Conservation (phyloP, 2,329 filamentous ascomycete species). For the Penicillium paneum region DNA sequence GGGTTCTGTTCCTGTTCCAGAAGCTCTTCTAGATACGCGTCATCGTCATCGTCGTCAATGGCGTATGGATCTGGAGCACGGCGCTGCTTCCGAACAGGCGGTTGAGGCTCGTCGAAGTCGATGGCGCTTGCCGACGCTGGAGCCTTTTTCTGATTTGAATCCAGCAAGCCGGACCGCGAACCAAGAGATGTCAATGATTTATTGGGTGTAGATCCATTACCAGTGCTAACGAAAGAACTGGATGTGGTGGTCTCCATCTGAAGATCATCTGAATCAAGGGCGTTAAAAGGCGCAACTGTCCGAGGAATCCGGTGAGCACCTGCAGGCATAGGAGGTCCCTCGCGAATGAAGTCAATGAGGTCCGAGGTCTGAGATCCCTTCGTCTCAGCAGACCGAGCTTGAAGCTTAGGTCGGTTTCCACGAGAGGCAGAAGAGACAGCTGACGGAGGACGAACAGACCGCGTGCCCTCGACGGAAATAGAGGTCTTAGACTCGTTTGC, state of each 20-base stretch:
- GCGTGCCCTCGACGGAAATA: constrained; percentile 1
- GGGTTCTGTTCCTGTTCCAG: constrained; percentile 15
- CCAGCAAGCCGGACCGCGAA: constrained; percentile 69
- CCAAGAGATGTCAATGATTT: constrained; percentile 60
- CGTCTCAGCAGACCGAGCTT: constrained; percentile 69
- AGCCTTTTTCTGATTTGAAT: constrained; percentile 33
- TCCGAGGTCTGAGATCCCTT: constrained; percentile 70
- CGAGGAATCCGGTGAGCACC: constrained; percentile 72
- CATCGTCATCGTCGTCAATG: constrained; percentile 68
- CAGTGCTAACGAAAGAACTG: constrained; percentile 42
- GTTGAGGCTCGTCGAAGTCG: constrained; percentile 10
- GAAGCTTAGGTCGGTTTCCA: constrained; percentile 50
- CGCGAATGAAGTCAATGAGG: constrained; percentile 90
- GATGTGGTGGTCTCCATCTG: constrained; percentile 33
- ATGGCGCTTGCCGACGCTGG: constrained; percentile 12
- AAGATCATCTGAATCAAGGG: constrained; percentile 79
- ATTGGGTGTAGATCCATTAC: constrained; percentile 52
- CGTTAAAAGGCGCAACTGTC: constrained; percentile 79
- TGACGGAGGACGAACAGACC: constrained; percentile 15
- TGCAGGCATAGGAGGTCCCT: constrained; percentile 66
- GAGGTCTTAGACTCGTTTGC: constrained; percentile 7
- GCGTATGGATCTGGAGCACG: constrained; percentile 86
- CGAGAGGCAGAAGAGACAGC: constrained; percentile 17
- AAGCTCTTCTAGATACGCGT: constrained; percentile 51
- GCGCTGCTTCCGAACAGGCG: constrained; percentile 69